Percentiles rank a stretch among this genome's conserved stretches.
These are phyloP conservation scores for Isatis tinctoria DNA, from an alignment of 345 rosid species.

Conservation along the genomic window DNA sequence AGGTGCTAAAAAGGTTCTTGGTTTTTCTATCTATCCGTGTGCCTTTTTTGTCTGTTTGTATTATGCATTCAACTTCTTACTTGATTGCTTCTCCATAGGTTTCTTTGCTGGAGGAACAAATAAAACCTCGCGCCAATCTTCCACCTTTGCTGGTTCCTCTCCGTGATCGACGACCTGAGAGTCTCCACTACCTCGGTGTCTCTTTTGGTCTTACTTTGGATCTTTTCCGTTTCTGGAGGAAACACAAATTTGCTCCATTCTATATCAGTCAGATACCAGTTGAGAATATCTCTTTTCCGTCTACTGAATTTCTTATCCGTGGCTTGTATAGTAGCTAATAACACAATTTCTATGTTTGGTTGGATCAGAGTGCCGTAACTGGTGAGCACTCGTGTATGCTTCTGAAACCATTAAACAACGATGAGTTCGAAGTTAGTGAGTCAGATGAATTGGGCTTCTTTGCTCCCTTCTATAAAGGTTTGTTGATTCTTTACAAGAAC, in stretches of 20 bases:
- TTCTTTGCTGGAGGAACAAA: constrained; percentile 77
- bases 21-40: not conserved
- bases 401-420: constrained; percentile 67
- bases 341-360: constrained; percentile 22
- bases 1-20: constrained; percentile 75
- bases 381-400: constrained; percentile 97
- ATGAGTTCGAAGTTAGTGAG: constrained; percentile 55
- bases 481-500: constrained; percentile 25
- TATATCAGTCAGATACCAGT: constrained; percentile 86
- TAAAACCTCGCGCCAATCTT: constrained; percentile 75
- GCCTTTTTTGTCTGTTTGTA: not conserved
- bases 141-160: constrained; percentile 88
- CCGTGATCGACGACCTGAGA: constrained; percentile 76
- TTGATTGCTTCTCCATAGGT: constrained; percentile 41
- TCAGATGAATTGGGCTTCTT: constrained; percentile 86
- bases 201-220: constrained; percentile 96
- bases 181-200: constrained; percentile 85
- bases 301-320: constrained; percentile 5
- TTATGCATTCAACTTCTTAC: constrained; percentile 4
- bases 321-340: constrained; percentile 12
- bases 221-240: constrained; percentile 93
- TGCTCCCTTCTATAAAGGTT: constrained; percentile 87
- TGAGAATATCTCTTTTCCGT: constrained; percentile 32
- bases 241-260: constrained; percentile 82
- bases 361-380: constrained; percentile 69